Evolutionary conservation across 2,329 filamentous ascomycete genomes (phyloP), one percentile per base, ranked within the genome.

Genomic region (Cladophialophora exuberans): DNA sequence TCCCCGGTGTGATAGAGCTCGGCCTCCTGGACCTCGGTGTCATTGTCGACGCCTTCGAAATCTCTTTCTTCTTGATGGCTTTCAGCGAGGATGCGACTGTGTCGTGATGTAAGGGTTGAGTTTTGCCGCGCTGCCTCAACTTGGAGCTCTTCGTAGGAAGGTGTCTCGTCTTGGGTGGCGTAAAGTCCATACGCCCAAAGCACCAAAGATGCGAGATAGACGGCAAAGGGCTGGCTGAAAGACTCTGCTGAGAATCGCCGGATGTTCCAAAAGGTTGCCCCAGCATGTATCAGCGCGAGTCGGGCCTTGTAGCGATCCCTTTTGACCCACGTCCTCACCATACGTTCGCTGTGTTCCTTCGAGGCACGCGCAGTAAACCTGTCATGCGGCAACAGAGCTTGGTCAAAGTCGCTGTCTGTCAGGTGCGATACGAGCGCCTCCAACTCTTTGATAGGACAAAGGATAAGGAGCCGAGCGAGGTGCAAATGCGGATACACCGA

Each of bases 401-500:
- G 47, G 47, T 6, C 47, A 41, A 9, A 46, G 69, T 5, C 76
- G 65, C 3, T 67, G 72, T 2, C 62, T 68, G 1, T 74, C 74
- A 4, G 82, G 64, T 1, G 66, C 67, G 2, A 74, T 71, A 13
- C 82, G 77, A 17, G 76, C 69, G 0, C 67, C 66, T 28, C n/a
- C n/a, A n/a, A n/a, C n/a, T n/a, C n/a, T n/a, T n/a, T n/a, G n/a
- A 74, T 73, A 0, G 81, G 80, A 0, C 73, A 69, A 0, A 83
- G 72, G 2, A 84, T 65, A 0, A 83, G 67, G 1, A 83, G 69
- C 1, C 82, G 73, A 0, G 81, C 76, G 1, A 79, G 65, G 58
- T 84, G 82, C 3, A 84, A 71, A 59, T 83, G 80, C 7, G 83
- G 64, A 0, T 83, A 73, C 1, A 77, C 82, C 2, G 80, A 74